phyloP scores from a whole-genome alignment of 768 basidiomycete species.

The Psilocybe tampanensis region DNA sequence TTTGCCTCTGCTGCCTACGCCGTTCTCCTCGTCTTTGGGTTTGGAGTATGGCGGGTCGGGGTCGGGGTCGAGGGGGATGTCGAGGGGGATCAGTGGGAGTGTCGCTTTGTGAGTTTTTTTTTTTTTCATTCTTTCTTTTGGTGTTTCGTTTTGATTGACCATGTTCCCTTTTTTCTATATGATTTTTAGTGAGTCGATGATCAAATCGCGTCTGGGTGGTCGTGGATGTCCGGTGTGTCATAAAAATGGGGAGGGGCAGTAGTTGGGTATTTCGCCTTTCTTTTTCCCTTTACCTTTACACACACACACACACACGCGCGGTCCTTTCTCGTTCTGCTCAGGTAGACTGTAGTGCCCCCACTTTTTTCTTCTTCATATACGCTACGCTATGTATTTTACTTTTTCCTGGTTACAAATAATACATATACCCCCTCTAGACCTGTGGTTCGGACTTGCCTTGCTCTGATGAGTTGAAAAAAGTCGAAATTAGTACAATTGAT shows the following conservation, averaged over 20 bases:
- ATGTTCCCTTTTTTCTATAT: too few relatives aligned
- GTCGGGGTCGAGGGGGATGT: constrained; percentile 49
- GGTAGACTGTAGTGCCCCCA: too few relatives aligned
- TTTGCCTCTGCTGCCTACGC: constrained; percentile 52
- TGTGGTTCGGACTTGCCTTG: too few relatives aligned
- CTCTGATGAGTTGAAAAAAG: too few relatives aligned
- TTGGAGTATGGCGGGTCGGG: constrained; percentile 41
- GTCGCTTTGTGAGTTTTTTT: constrained; percentile 72
- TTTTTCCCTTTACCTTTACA: neutral
- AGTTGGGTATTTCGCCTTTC: constrained; percentile 15
- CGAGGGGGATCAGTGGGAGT: constrained; percentile 61
- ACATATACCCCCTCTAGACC: too few relatives aligned
- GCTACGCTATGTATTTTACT: too few relatives aligned
- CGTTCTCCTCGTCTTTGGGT: constrained; percentile 36
- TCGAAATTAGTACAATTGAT: too few relatives aligned
- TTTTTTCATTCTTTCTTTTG: neutral
- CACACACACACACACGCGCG: too few relatives aligned
- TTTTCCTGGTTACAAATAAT: too few relatives aligned
- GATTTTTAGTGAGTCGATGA: constrained; percentile 77
- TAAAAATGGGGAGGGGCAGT: constrained; percentile 53
- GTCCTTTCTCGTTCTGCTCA: too few relatives aligned
- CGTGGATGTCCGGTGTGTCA: constrained; percentile 83
- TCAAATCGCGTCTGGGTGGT: constrained; percentile 58
- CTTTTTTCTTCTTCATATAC: too few relatives aligned
- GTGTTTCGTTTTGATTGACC: neutral